Evolutionary conservation across 2,329 filamentous ascomycete genomes (phyloP).

Genomic region (Bipolaris sorokiniana): DNA sequence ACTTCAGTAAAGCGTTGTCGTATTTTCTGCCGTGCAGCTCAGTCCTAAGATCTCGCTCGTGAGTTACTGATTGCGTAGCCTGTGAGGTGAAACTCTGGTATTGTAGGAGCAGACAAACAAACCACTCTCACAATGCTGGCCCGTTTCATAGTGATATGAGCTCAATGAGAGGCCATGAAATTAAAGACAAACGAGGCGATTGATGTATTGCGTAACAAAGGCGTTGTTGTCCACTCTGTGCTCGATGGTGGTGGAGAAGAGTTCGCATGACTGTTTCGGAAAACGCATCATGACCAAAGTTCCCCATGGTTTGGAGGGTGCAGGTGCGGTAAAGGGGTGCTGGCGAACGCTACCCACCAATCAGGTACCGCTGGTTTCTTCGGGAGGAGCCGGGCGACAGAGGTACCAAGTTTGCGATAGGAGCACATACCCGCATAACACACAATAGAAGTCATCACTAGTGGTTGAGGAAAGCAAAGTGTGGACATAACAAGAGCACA

Average conservation of each 20-base stretch:
- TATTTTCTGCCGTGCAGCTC: background rate
- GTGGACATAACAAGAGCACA: background rate
- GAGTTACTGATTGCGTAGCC: background rate
- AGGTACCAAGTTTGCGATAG: background rate
- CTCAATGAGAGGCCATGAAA: background rate
- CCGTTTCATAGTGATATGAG: slow-evolving; percentile 7
- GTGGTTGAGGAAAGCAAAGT: background rate
- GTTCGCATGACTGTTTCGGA: slow-evolving; percentile 5
- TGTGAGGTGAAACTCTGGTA: background rate
- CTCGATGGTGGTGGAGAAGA: background rate
- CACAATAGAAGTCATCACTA: background rate
- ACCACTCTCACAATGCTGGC: background rate
- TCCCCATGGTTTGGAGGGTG: background rate
- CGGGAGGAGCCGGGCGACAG: background rate
- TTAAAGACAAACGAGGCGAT: slow-evolving; percentile 4
- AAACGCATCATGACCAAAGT: background rate
- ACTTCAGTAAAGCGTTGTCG: background rate
- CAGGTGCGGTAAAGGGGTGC: background rate
- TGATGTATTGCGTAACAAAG: background rate
- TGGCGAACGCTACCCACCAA: background rate
- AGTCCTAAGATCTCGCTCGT: background rate
- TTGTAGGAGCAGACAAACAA: background rate
- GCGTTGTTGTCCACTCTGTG: background rate
- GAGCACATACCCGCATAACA: background rate
- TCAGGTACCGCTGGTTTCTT: background rate